Conservation (phyloP, 352 stramenopile species). For the Phytophthora ohioensis region DNA sequence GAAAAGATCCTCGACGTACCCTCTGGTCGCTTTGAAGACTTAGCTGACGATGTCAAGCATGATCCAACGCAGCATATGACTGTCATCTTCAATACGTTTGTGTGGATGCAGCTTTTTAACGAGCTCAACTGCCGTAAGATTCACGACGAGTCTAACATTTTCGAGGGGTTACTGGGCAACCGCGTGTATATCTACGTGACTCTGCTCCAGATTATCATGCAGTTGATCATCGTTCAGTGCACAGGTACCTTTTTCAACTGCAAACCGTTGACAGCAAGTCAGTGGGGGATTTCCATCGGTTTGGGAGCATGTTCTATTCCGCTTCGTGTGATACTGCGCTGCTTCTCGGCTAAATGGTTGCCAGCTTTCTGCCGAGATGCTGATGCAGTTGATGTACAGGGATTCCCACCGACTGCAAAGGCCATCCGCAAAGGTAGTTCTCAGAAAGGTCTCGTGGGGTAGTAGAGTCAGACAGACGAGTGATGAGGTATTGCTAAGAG, state of each 20-base stretch:
- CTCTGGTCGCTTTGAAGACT: slow-evolving; percentile 57
- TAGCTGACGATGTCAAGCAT: slow-evolving; percentile 38
- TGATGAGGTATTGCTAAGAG: slow-evolving; percentile 22
- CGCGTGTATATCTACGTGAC: slow-evolving; percentile 93
- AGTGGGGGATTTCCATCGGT: slow-evolving; percentile 70
- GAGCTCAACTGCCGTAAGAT: slow-evolving; percentile 87
- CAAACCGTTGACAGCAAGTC: slow-evolving; percentile 42
- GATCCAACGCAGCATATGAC: slow-evolving; percentile 94
- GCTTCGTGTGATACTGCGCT: slow-evolving; percentile 58
- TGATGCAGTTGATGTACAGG: slow-evolving; percentile 50
- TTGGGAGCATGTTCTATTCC: slow-evolving; percentile 58
- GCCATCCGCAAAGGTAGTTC: slow-evolving; percentile 43
- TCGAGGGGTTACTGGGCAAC: slow-evolving; percentile 93
- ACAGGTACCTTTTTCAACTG: slow-evolving; percentile 89
- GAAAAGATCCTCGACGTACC: slow-evolving; percentile 59
- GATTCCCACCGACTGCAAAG: slow-evolving; percentile 41
- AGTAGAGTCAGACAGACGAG: slow-evolving; percentile 33
- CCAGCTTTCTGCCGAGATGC: slow-evolving; percentile 59
- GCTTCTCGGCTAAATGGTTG: slow-evolving; percentile 71
- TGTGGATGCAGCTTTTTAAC: slow-evolving; percentile 97
- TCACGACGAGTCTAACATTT: slow-evolving; percentile 93
- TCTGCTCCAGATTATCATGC: slow-evolving; percentile 90
- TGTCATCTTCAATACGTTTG: slow-evolving; percentile 98
- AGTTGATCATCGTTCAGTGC: slow-evolving; percentile 96
- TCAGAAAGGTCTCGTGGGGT: slow-evolving; percentile 37